Evolutionary conservation across 768 basidiomycete genomes (phyloP), one percentile per base, ranked within the genome.

Genomic region (Tylopilus intermedius): DNA sequence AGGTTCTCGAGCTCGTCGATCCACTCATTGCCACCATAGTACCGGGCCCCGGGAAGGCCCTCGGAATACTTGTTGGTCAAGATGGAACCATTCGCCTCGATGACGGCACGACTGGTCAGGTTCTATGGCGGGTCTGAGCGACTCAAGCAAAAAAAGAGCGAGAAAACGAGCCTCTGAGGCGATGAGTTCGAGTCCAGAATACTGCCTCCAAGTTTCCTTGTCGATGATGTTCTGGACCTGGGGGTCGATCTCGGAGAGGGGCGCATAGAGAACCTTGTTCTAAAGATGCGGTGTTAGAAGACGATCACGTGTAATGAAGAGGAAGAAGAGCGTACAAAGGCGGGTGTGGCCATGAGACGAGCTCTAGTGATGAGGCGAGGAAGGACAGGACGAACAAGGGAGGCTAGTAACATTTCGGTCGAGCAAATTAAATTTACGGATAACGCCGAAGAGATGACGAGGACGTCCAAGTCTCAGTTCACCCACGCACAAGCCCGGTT

Each of bases 21-120:
- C 76, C 88, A 88, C 73, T 98, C 96, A 76, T 98, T 99, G 53
- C 95, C 95, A 63, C 93, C 94, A 62, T 95, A 97, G 75, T 96
- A 96, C 53, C 94, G 86, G 42, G 94, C 94, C 50, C 82, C 84
- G n/a, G 96, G 96, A 45, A 98, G 90, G 78, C 96, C 96, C 74
- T 98, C 96, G 21, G 96, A 98, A 79, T 96, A 96, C 76, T 97
- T 98, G 84, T 96, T 96, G 69, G 95, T 97, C 68, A 98, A 72
- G 69, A 99, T 94, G 50, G 95, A 97, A 46, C 96, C 96, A 73
- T 97, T 97, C 58, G 94, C 95, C 74, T 98, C 90, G 88, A 98
- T 94, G 48, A 90, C 86, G 24, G 95, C 93, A 63, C 83, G 80
- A 63, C 92, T 93, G 54, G 96, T 98, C 79, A 99, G 75, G 77